Conservation (phyloP, 257 asterid genomes). For the Petrea volubilis region DNA sequence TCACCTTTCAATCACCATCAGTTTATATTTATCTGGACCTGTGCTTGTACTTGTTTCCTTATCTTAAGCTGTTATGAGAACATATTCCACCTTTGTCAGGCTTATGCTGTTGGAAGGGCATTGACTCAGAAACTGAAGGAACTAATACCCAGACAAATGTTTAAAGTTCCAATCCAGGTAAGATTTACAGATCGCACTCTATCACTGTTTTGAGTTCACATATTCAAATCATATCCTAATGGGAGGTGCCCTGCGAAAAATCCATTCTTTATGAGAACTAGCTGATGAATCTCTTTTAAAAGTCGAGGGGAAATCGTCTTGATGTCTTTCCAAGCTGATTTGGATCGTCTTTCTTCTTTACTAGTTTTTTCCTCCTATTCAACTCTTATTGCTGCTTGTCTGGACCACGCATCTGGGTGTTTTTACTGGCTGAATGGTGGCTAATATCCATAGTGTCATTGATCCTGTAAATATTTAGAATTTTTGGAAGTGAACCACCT, state of each 20-base stretch:
- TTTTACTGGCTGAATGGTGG: background rate
- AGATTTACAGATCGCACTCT: background rate
- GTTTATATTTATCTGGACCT: background rate
- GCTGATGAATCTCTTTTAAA: background rate
- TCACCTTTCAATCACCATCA: background rate
- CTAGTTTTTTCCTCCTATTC: no score
- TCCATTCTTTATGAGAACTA: constrained; percentile 6
- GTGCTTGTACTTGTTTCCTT: background rate
- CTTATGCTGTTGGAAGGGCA: constrained; percentile 97
- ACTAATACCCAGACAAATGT: constrained; percentile 97
- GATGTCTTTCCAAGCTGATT: background rate
- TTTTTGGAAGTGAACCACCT: background rate
- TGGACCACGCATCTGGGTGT: background rate
- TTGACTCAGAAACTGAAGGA: constrained; percentile 96
- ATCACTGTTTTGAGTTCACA: background rate
- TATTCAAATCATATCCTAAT: background rate
- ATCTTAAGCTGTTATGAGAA: background rate
- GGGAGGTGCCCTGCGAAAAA: background rate
- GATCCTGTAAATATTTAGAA: background rate
- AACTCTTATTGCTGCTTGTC: background rate
- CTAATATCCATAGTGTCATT: background rate
- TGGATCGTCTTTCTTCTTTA: no score
- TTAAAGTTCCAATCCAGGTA: constrained; percentile 99
- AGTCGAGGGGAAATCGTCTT: background rate
- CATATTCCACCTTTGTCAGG: constrained; percentile 47